Evolutionary conservation across 108 stramenopile species (phyloP).

Genomic region (Cyclostephanos invisitatus): DNA sequence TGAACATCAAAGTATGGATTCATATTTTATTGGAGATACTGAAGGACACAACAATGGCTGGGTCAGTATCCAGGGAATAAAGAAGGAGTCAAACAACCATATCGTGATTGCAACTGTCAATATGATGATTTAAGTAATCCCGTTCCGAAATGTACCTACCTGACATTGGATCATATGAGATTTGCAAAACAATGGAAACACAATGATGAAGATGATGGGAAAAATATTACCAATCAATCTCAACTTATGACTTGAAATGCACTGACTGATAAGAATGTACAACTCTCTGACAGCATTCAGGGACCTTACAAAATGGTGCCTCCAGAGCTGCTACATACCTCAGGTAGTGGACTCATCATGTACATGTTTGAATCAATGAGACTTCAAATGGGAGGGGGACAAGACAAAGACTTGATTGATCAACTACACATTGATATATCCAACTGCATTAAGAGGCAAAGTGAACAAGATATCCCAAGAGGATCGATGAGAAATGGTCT

Average conservation of each 20-base stretch:
- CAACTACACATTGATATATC: not conserved
- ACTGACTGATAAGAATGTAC: not conserved
- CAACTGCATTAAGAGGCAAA: not conserved
- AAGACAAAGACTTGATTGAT: not conserved
- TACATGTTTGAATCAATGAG: not conserved
- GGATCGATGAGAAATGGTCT: conserved; percentile 1
- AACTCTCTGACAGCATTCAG: not conserved
- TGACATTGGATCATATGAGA: not conserved
- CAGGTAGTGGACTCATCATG: not conserved
- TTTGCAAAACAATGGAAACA: not conserved
- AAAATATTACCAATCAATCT: not conserved
- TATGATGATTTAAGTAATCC: not conserved
- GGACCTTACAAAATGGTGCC: not conserved
- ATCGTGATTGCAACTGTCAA: conserved; percentile 4
- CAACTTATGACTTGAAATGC: not conserved
- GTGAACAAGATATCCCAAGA: not conserved
- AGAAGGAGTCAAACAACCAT: not conserved
- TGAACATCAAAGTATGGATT: no score
- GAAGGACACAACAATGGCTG: not conserved
- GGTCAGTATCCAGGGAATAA: not conserved
- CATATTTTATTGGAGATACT: not conserved
- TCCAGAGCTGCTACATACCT: not conserved
- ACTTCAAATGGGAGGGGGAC: not conserved
- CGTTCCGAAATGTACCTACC: not conserved
- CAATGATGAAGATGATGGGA: not conserved